phyloP scores from a whole-genome alignment of 2,329 filamentous ascomycete species.

The Cladosporium sp. region DNA sequence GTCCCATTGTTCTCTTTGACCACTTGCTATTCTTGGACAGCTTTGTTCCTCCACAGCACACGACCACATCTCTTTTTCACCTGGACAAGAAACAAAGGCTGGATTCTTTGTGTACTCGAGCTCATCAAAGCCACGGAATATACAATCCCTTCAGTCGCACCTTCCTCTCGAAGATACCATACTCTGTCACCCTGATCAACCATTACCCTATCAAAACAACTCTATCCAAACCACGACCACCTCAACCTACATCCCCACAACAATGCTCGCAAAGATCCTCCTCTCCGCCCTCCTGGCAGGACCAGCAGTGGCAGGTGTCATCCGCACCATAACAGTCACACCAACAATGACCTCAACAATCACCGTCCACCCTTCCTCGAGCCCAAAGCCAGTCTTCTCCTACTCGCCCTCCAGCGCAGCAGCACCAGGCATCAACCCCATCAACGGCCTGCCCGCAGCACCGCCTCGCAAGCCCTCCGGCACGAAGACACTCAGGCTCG shows the following conservation, averaged over 20 bases:
- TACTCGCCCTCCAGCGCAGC: not conserved
- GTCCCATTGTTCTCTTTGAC: not conserved
- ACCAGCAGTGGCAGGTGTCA: slow-evolving; percentile 7
- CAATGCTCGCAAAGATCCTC: slow-evolving; percentile 1
- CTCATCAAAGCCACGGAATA: not conserved
- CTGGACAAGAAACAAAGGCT: not conserved
- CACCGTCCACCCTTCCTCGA: not conserved
- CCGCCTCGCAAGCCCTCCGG: not conserved
- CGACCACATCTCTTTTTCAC: not conserved
- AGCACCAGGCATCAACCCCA: slow-evolving; percentile 9
- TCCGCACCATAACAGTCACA: slow-evolving; percentile 11
- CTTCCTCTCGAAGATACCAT: not conserved
- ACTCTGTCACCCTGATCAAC: not conserved
- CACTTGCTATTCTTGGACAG: not conserved
- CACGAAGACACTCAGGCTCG: not conserved
- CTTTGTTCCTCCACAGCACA: not conserved
- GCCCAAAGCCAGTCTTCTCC: not conserved
- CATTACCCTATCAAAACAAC: not conserved
- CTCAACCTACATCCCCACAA: no score
- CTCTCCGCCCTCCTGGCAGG: slow-evolving; percentile 13
- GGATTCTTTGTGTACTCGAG: not conserved
- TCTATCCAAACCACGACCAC: not conserved
- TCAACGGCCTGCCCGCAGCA: slow-evolving; percentile 9
- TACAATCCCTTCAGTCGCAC: not conserved
- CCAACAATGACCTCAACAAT: slow-evolving; percentile 2